phyloP scores from a whole-genome alignment of 2,329 filamentous ascomycete genomes.

The Berkeleyomyces rouxiae region DNA sequence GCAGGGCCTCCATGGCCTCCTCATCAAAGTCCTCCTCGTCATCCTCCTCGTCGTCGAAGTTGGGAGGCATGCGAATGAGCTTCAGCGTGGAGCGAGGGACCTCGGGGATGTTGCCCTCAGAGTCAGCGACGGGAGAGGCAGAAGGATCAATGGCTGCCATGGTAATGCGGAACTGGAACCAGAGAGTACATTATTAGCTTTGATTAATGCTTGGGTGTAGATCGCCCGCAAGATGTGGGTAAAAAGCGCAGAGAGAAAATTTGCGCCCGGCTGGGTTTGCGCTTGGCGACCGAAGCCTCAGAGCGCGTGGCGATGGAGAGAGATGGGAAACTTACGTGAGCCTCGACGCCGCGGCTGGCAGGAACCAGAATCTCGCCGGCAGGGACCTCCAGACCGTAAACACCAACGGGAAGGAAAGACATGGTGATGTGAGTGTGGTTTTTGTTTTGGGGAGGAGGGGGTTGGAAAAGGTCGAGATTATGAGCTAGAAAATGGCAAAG shows the following conservation, averaged over 20 bases:
- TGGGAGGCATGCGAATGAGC: slow-evolving; percentile 59
- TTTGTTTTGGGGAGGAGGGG: not conserved
- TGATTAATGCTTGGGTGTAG: not conserved
- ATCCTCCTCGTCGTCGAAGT: slow-evolving; percentile 36
- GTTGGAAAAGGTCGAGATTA: slow-evolving; percentile 13
- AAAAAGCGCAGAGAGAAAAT: not conserved
- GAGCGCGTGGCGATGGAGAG: not conserved
- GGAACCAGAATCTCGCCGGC: slow-evolving; percentile 69
- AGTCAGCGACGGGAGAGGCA: slow-evolving; percentile 50
- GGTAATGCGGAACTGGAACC: slow-evolving; percentile 72
- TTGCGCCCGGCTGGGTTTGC: slow-evolving; percentile 9
- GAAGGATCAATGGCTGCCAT: slow-evolving; percentile 96
- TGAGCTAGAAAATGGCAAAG: slow-evolving; percentile 3
- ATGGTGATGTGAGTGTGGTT: slow-evolving; percentile 21
- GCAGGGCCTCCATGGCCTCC: slow-evolving; percentile 41
- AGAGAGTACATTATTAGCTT: slow-evolving; percentile 18
- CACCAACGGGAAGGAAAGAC: slow-evolving; percentile 50
- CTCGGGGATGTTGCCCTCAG: slow-evolving; percentile 41
- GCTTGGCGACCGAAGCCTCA: not conserved
- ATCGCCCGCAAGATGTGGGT: not conserved
- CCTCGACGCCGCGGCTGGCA: slow-evolving; percentile 59
- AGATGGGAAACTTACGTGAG: slow-evolving; percentile 48
- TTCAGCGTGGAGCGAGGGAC: slow-evolving; percentile 74
- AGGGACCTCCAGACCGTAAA: slow-evolving; percentile 87
- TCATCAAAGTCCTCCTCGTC: slow-evolving; percentile 49